Base-by-base conservation (phyloP, 805 yeast species). In the Yamadazyma kitorensis region DNA sequence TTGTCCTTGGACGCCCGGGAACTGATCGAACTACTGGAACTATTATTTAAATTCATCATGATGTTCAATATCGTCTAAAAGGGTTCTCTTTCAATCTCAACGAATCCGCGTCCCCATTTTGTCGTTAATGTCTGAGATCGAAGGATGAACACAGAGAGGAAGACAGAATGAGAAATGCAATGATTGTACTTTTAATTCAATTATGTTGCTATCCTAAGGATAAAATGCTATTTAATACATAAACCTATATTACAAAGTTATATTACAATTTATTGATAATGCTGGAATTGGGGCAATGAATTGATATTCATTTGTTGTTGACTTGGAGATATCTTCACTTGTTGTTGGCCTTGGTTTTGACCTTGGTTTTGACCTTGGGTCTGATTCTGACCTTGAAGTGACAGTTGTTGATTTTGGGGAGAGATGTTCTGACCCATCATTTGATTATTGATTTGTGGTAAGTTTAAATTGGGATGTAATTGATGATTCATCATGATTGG, bases 1-100 rank as follows among this genome's bases (percentile, higher is more conserved):
- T 64, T 65, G 23, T 59, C 67, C 33, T 46, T 49, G 16, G 43
- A n/a, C n/a, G n/a, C n/a, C n/a, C n/a, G n/a, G n/a, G n/a, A 39
- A 24, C 12, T 18, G 10, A 36, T 12, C 2, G 40, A 38, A 28
- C 40, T 33, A 10, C 25, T 29, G 26, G 43, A 38, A 14, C 27
- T 21, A 27, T 34, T 41, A 20, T 26, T 35, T 5, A 29, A 19
- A 11, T 29, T 28, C 41, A 36, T 35, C 41, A 36, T 39, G 19
- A n/a, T n/a, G n/a, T n/a, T 19, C 10, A 7, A 6, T 19, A 19
- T 19, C 22, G 22, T 19, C 22, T 19, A 19, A 19, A 7, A 19
- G 22, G 22, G 22, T 19, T 19, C 22, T 19, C 10, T 19, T 19
- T 10, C 22, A 19, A 19, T 19, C 10, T 19, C 9, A 19, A 19